Evolutionary conservation across 352 stramenopile species (phyloP), one percentile per base, ranked within the genome.

Genomic region (Pythium sp.): DNA sequence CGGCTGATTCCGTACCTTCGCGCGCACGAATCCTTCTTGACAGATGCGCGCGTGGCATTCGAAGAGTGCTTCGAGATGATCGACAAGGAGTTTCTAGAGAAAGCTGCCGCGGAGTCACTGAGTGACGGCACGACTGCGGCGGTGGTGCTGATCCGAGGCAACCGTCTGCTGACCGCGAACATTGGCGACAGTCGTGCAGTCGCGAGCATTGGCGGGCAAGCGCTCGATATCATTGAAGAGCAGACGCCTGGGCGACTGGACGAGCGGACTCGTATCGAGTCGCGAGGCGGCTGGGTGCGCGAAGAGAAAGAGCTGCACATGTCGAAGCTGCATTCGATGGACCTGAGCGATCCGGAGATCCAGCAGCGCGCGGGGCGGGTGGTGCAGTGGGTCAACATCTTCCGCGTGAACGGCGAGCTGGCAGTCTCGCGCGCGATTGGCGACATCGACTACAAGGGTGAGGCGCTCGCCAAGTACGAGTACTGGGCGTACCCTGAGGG

Each of bases 371-470:
- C 89, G 0, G 80, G 89, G 26, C 82, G 87, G 14, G 87, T 96
- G 9, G 86, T 96, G 43, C 86, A 90, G 62, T 93, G 87, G 85
- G 84, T 96, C 26, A 90, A 85, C 41, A 92, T 96, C 36, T 93
- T 92, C 63, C 81, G 88, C 49, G 88, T 98, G 14, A 97, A 98
- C 65, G 91, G 92, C 56, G 94, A 98, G 62, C 79, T 98, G n/a
- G 93, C 94, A 18, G 88, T 98, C 9, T 97, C 91, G 41, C 85
- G 93, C 20, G 90, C 93, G 11, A 97, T 98, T 69, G 93, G 93
- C 32, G 93, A 98, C 69, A 92, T 96, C 66, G 87, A 95, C 56
- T 98, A 98, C 72, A 98, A 98, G 70, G 84, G 84, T 3, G 77
- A 82, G 32, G 74, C 82, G 15, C 74, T 94, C 22, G 80, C 76